Evolutionary conservation across 2,329 filamentous ascomycete genomes (phyloP).

Genomic region (Basipetospora sp.): DNA sequence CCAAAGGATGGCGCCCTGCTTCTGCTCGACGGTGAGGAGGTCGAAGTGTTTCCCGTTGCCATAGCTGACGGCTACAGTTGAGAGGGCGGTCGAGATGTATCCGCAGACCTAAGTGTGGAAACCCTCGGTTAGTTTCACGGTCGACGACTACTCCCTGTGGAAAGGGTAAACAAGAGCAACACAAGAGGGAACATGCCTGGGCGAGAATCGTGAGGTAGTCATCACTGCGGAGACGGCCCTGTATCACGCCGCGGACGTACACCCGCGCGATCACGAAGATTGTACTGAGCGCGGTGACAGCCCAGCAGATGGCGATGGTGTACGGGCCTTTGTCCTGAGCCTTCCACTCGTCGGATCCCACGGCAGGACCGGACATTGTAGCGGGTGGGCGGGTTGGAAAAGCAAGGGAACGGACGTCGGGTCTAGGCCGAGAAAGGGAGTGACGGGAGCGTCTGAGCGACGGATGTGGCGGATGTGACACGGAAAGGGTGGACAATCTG

Average conservation of each 20-base stretch:
- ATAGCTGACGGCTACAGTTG: constrained; percentile 10
- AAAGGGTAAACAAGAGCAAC: neutral
- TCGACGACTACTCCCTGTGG: neutral
- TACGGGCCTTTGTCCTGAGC: constrained; percentile 10
- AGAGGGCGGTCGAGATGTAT: constrained; percentile 9
- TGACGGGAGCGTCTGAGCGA: too few relatives aligned
- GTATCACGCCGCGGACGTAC: constrained; percentile 8
- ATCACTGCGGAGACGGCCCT: constrained; percentile 8
- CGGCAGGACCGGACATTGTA: neutral
- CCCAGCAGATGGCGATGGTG: constrained; percentile 10
- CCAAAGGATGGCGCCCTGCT: constrained; percentile 10
- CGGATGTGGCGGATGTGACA: too few relatives aligned
- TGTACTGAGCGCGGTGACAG: constrained; percentile 9
- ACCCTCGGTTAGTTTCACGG: neutral
- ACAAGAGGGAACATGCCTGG: constrained; percentile 1
- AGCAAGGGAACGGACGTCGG: too few relatives aligned
- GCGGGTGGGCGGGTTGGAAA: neutral
- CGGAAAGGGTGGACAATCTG: too few relatives aligned
- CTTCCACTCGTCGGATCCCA: neutral
- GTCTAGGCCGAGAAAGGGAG: too few relatives aligned
- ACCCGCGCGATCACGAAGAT: constrained; percentile 9
- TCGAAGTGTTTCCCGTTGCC: constrained; percentile 13
- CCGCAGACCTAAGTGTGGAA: constrained; percentile 7
- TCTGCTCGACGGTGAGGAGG: constrained; percentile 8
- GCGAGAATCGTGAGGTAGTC: constrained; percentile 10